Percentiles rank a stretch among this genome's conserved stretches.
Conservation (phyloP, 371 early-diverging fungal genomes). For the Circinella umbellata region DNA sequence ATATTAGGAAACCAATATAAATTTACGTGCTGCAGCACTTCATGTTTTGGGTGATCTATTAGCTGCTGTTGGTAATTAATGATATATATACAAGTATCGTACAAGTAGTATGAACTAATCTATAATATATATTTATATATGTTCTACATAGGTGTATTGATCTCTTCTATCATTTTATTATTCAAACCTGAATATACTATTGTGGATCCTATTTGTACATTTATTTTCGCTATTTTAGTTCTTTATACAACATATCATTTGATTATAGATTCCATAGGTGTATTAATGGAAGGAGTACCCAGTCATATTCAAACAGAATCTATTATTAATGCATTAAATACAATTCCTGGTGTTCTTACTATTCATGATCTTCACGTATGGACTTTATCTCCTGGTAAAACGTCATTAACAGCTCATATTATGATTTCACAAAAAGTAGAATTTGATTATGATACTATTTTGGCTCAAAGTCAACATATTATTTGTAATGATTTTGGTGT, state of each 20-base stretch:
- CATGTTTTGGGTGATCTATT: slow-evolving; percentile 90
- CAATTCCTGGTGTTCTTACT: slow-evolving; percentile 61
- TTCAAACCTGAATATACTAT: slow-evolving; percentile 68
- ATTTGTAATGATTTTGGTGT: slow-evolving; percentile 69
- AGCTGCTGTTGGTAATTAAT: slow-evolving; percentile 77
- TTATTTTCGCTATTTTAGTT: slow-evolving; percentile 82
- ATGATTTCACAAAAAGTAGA: slow-evolving; percentile 25
- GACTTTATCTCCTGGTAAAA: slow-evolving; percentile 75
- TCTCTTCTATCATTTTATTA: slow-evolving; percentile 79
- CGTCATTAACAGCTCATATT: slow-evolving; percentile 53
- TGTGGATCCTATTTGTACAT: slow-evolving; percentile 89
- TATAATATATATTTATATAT: neutral
- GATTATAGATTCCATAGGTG: slow-evolving; percentile 65
- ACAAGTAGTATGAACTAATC: too few species aligned
- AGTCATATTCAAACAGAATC: slow-evolving; percentile 64
- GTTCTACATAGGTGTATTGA: too few species aligned
- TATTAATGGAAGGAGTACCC: slow-evolving; percentile 80
- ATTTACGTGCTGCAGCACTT: slow-evolving; percentile 73
- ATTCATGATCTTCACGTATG: slow-evolving; percentile 80
- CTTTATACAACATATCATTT: slow-evolving; percentile 73
- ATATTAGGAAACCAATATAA: slow-evolving; percentile 63
- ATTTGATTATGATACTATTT: slow-evolving; percentile 52
- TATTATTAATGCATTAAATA: slow-evolving; percentile 56
- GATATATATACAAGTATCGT: too few species aligned
- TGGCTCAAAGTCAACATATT: slow-evolving; percentile 63